These are phyloP conservation scores for Phaeosphaeriaceae sp. DNA, from an alignment of 2,329 filamentous ascomycete species.

Conservation along the genomic window DNA sequence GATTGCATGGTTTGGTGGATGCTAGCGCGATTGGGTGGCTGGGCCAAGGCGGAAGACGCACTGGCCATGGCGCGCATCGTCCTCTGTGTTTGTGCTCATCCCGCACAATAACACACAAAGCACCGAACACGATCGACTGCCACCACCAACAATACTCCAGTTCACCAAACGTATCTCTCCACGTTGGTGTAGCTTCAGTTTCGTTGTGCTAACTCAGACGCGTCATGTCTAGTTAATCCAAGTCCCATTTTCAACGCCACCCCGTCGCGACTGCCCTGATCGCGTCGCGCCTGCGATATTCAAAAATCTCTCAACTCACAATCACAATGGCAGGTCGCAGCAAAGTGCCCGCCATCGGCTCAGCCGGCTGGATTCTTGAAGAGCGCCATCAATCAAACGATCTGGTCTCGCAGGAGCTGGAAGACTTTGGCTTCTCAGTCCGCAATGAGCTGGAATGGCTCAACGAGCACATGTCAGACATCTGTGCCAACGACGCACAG, in stretches of 20 bases:
- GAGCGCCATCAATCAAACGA: conserved; percentile 80
- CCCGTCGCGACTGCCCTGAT: conserved; percentile 19
- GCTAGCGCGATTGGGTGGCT: too few relatives aligned
- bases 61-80: too few relatives aligned
- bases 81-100: too few relatives aligned
- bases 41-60: too few relatives aligned
- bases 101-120: too few relatives aligned
- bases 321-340: conserved; percentile 41
- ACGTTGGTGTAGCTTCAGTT: conserved; percentile 39
- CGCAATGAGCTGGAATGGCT: conserved; percentile 97
- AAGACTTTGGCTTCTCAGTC: conserved; percentile 91
- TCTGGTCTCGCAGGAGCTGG: conserved; percentile 80
- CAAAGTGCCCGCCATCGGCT: conserved; percentile 69
- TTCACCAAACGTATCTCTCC: neutral
- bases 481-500: conserved; percentile 87
- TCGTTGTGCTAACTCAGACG: conserved; percentile 13
- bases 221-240: conserved; percentile 29
- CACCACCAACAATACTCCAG: neutral
- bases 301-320: conserved; percentile 8
- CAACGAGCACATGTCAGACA: conserved; percentile 96
- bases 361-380: conserved; percentile 81
- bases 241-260: conserved; percentile 4
- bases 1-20: too few relatives aligned
- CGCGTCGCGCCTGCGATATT: conserved; percentile 31
- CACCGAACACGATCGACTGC: neutral